Evolutionary conservation across 2,329 filamentous ascomycete genomes (phyloP).

Genomic region (Diplocarpon mali): DNA sequence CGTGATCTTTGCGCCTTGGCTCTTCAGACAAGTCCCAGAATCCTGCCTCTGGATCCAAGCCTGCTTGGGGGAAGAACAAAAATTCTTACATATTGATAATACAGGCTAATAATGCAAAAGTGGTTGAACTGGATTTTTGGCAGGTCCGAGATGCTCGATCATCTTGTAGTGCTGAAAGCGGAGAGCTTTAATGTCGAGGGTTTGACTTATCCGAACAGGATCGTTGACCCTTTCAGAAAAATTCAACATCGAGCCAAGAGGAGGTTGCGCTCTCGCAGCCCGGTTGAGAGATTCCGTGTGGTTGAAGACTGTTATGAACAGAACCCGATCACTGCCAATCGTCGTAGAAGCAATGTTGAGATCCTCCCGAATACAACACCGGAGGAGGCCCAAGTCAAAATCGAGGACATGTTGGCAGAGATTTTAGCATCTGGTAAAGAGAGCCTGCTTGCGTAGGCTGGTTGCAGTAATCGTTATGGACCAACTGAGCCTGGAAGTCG

Average conservation of each 20-base stretch:
- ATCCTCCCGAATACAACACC: not conserved
- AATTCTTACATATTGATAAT: no score
- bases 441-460: not conserved
- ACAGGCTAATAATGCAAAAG: no score
- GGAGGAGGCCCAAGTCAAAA: not conserved
- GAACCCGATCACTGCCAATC: not conserved
- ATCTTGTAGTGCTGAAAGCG: conserved; percentile 1
- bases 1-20: no score
- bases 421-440: not conserved
- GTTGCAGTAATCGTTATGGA: no score
- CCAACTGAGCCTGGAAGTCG: not conserved
- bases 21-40: no score
- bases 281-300: not conserved
- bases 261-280: not conserved
- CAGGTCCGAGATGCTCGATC: not conserved
- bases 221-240: conserved; percentile 1
- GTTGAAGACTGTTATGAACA: not conserved
- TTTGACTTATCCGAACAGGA: not conserved
- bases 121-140: not conserved
- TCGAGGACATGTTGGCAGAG: not conserved
- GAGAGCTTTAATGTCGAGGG: not conserved
- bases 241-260: not conserved
- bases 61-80: no score
- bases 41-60: no score
- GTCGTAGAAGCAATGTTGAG: not conserved